These are phyloP conservation scores for Acer yangbiense DNA, from an alignment of 345 rosid species.

Conservation along the genomic window DNA sequence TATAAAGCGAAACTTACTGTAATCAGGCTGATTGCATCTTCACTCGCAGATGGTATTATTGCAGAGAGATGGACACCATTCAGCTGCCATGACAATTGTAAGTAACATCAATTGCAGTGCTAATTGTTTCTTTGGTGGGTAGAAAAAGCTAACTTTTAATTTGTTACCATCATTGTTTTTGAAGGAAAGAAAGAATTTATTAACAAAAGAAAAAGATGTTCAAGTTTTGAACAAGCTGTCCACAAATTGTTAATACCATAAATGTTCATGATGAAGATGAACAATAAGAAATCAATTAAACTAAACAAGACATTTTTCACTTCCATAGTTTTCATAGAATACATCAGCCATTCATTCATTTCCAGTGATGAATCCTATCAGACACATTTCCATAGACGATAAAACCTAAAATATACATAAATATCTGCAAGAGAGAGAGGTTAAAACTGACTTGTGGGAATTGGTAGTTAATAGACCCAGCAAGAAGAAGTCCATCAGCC, in stretches of 20 bases:
- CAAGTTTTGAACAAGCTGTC: no score
- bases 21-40: slow-evolving; percentile 67
- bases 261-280: background rate
- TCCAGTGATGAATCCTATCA: background rate
- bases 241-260: no score
- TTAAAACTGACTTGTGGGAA: slow-evolving; percentile 63
- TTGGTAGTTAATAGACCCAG: slow-evolving; percentile 71
- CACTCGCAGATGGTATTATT: slow-evolving; percentile 67
- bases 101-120: background rate
- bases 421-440: background rate
- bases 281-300: background rate
- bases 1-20: slow-evolving; percentile 36
- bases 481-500: slow-evolving; percentile 89
- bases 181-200: no score
- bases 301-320: background rate
- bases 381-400: background rate
- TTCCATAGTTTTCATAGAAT: slow-evolving; percentile 6
- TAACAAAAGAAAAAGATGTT: no score
- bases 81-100: slow-evolving; percentile 44
- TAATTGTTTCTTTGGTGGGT: background rate
- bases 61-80: slow-evolving; percentile 54
- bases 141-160: background rate
- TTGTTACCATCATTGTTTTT: background rate
- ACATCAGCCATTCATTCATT: background rate
- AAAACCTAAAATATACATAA: background rate